Evolutionary conservation across 2,329 filamentous ascomycete species (phyloP), one percentile per base, ranked within the genome.

Genomic region (Dryadomyces sulphureus): DNA sequence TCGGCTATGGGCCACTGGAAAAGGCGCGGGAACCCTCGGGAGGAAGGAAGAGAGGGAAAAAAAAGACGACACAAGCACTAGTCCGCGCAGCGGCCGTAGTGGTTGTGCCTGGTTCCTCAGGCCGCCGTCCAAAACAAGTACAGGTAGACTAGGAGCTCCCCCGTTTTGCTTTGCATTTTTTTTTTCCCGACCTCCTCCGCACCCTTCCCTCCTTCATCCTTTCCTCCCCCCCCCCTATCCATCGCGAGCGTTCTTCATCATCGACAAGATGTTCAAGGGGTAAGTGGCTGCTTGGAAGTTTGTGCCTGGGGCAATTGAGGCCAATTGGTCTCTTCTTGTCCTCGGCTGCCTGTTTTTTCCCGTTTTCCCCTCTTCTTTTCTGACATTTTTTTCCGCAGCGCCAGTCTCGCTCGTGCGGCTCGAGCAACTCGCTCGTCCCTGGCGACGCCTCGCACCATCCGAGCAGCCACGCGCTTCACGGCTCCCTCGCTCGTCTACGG

Each of bases 261-360:
- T 52, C 50, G 49, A 67, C 73, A 84, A 75, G 78, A 86, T 86
- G 81, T 81, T 84, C 72, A 84, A 84, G 80, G 84, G 80, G 81
- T 86, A 68, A 68, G 79, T 75, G 60, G 16, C 25, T 12, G 7
- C 7, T 30, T 30, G 7, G 12, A 30, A 30, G 7, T 30, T n/a
- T n/a, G n/a, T n/a, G n/a, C n/a, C n/a, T n/a, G n/a, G n/a, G n/a
- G n/a, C n/a, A n/a, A n/a, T n/a, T n/a, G n/a, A n/a, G n/a, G n/a
- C n/a, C n/a, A n/a, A n/a, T n/a, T n/a, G n/a, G n/a, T n/a, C n/a
- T n/a, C n/a, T n/a, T n/a, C n/a, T n/a, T n/a, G 58, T 50, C 56
- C 63, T 69, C 66, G 69, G 62, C 67, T 71, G 56, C 70, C 59
- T 52, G 48, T 46, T 50, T 48, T 44, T 49, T 52, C 44, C 52